Conservation (phyloP, 257 asterid species). For the Anisodus acutangulus region DNA sequence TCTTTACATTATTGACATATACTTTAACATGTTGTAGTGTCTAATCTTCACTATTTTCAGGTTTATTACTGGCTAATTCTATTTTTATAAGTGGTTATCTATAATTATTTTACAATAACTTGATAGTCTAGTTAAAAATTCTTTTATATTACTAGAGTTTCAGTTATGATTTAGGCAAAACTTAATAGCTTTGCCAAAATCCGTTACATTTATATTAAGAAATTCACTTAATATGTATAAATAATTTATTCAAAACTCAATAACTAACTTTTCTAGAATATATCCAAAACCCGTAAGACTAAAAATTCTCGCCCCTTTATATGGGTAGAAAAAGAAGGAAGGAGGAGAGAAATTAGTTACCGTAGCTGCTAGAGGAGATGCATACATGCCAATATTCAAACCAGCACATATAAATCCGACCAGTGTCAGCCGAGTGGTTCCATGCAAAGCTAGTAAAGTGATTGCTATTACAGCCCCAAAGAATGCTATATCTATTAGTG, state of each 20-base stretch:
- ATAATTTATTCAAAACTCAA: no score
- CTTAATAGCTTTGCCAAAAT: no score
- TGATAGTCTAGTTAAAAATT: not conserved
- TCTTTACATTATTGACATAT: not conserved
- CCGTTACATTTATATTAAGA: no score
- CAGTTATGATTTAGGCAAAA: no score
- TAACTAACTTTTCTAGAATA: no score
- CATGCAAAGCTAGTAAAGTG: slow-evolving; percentile 50
- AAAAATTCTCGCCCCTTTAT: no score
- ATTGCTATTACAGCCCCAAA: slow-evolving; percentile 53
- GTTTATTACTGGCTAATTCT: not conserved
- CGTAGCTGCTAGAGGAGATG: slow-evolving; percentile 72
- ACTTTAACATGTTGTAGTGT: not conserved
- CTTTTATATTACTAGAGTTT: not conserved
- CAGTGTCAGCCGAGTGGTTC: slow-evolving; percentile 44
- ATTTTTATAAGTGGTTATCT: no score
- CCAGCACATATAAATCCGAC: slow-evolving; percentile 67
- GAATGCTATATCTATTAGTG: slow-evolving; percentile 47
- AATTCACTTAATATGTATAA: no score
- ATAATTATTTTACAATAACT: not conserved
- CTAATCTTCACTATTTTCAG: not conserved
- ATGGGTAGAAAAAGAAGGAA: no score
- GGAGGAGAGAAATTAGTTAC: slow-evolving; percentile 37
- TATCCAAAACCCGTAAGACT: no score
- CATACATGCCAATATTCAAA: slow-evolving; percentile 77